Base-by-base conservation (phyloP, 2,329 filamentous ascomycete species). In the Penicillium paneum region DNA sequence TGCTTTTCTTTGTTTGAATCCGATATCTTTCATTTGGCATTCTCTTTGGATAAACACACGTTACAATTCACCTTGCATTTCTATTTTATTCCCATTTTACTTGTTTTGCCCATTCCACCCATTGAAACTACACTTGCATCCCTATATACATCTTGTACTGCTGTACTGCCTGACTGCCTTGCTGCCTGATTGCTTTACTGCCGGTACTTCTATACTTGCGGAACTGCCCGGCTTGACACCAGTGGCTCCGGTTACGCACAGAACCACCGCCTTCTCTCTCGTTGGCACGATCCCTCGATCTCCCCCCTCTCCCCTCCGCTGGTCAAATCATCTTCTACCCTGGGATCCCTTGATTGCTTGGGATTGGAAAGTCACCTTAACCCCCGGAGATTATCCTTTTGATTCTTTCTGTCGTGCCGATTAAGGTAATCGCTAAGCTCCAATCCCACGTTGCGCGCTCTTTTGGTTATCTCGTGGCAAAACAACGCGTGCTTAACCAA, bases 401-500 rank as follows among this genome's bases (percentile, higher is more conserved):
- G 34, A 26, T 45, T 3, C 8, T 39, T 26, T 55, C 41, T 52
- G 31, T 49, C 29, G 35, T 52, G 43, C 40, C 43, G 38, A 46
- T 53, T 43, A 53, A 55, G 59, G 55, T 58, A 60, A 52, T 40
- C 38, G 47, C 47, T 42, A 38, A 56, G 48, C 54, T 55, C 59
- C 58, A 61, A 59, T 61, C 56, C 61, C 59, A 62, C 59, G 47
- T 49, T 49, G 36, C 38, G 59, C 61, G 52, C 53, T 39, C 49
- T 29, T 48, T 48, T 42, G 36, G 44, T 54, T 48, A 51, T 46
- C 44, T 62, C 38, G 38, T 49, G 55, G 38, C 56, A 61, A 61
- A 64, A 65, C 58, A 63, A 64, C 60, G 56, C 62, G 53, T 61
- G 59, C 59, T 36, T 31, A 46, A 44, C 24, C 45, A 48, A 49